These are phyloP conservation scores for Xylaria cubensis DNA, from an alignment of 495 filamentous ascomycete genomes.

Conservation along the genomic window DNA sequence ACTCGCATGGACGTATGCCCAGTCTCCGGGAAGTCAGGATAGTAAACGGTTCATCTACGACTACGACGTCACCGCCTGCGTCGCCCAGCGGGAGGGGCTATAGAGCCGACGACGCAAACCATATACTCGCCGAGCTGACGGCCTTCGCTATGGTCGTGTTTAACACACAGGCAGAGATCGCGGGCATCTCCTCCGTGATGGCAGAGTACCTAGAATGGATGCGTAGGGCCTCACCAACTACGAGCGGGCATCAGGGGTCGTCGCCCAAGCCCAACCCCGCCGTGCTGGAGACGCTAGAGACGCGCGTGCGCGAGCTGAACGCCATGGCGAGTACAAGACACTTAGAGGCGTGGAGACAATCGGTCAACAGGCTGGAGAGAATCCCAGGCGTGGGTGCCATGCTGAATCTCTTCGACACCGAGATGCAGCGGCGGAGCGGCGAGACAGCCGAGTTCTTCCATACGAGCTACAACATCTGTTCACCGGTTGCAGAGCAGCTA, in stretches of 20 bases:
- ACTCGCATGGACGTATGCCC: conserved; percentile 22
- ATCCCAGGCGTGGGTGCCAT: conserved; percentile 28
- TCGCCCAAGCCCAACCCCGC: conserved; percentile 10
- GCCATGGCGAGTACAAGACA: conserved; percentile 26
- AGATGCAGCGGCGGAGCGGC: conserved; percentile 26
- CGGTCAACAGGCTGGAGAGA: conserved; percentile 19
- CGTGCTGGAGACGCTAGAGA: conserved; percentile 26
- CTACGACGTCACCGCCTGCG: conserved; percentile 21
- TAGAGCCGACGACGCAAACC: conserved; percentile 26
- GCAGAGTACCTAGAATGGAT: conserved; percentile 31
- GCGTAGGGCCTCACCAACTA: conserved; percentile 11
- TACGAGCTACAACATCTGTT: conserved; percentile 19
- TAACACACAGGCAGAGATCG: conserved; percentile 29
- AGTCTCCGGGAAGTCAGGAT: conserved; percentile 24
- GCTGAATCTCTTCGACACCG: conserved; percentile 27
- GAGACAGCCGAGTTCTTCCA: conserved; percentile 30
- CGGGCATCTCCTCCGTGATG: conserved; percentile 29
- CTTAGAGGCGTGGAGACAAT: conserved; percentile 25
- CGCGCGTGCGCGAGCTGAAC: conserved; percentile 25
- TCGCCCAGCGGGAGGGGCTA: conserved; percentile 15
- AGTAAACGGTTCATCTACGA: conserved; percentile 21
- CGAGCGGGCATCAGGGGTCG: conserved; percentile 1
- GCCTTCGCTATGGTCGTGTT: conserved; percentile 30
- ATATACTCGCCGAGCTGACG: conserved; percentile 28
- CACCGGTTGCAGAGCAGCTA: conserved; percentile 21